These are phyloP conservation scores for Epichloe uncinata DNA, from an alignment of 2,329 filamentous ascomycete genomes.

Conservation along the genomic window DNA sequence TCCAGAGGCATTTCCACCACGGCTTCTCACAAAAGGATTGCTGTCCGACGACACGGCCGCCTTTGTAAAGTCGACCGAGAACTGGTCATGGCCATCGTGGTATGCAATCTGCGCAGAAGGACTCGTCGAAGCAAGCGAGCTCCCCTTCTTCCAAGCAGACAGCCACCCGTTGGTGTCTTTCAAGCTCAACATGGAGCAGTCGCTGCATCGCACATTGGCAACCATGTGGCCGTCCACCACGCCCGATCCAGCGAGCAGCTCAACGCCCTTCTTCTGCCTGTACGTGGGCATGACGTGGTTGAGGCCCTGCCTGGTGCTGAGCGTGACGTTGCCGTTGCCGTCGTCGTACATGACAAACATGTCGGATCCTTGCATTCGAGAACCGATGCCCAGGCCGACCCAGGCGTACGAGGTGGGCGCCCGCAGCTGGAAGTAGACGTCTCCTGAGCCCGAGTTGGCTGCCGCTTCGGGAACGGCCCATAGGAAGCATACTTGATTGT, in stretches of 20 bases:
- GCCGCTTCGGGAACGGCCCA: conserved; percentile 41
- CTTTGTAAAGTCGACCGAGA: conserved; percentile 34
- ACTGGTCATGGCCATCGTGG: conserved; percentile 32
- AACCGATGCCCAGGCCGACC: conserved; percentile 45
- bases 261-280: conserved; percentile 28
- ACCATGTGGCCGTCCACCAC: conserved; percentile 38
- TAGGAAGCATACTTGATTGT: conserved; percentile 35
- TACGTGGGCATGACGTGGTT: conserved; percentile 36
- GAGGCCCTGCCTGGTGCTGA: conserved; percentile 40
- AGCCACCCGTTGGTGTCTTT: conserved; percentile 34
- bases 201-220: conserved; percentile 44
- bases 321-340: conserved; percentile 44
- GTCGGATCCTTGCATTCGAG: conserved; percentile 39
- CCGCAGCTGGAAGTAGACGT: conserved; percentile 48
- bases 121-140: conserved; percentile 30
- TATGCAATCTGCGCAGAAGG: conserved; percentile 24
- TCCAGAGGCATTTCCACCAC: conserved; percentile 5
- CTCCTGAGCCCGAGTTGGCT: conserved; percentile 33
- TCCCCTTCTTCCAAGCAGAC: conserved; percentile 37
- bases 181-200: conserved; percentile 36
- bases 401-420: conserved; percentile 40
- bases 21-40: conserved; percentile 38
- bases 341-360: conserved; percentile 52
- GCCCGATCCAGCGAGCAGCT: conserved; percentile 46
- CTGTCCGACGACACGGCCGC: conserved; percentile 32